These are phyloP conservation scores for Metschnikowia gruessii DNA, from an alignment of 805 yeast species.

Conservation along the genomic window DNA sequence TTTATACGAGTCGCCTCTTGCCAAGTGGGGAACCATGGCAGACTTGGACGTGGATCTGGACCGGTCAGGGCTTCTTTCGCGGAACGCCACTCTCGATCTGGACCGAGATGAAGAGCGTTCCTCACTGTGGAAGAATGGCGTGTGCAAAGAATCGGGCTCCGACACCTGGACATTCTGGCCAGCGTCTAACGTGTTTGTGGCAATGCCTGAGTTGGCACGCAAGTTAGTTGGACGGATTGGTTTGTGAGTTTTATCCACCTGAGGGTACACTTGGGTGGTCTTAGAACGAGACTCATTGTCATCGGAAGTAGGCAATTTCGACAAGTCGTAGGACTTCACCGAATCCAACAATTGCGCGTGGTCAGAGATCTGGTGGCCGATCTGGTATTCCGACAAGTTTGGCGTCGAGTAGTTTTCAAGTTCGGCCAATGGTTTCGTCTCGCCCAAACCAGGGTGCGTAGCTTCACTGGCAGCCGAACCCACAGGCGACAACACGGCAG, in stretches of 20 bases:
- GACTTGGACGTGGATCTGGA: constrained; percentile 27
- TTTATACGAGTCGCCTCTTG: constrained; percentile 76
- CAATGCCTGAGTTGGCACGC: constrained; percentile 13
- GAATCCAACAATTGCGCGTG: constrained; percentile 36
- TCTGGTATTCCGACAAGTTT: constrained; percentile 44
- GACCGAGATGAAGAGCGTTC: constrained; percentile 27
- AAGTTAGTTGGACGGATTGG: constrained; percentile 9
- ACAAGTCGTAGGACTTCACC: constrained; percentile 37
- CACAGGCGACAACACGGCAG: constrained; percentile 6
- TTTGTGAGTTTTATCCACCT: constrained; percentile 7
- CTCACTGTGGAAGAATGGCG: constrained; percentile 20
- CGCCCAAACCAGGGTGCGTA: neutral
- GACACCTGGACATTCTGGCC: constrained; percentile 15
- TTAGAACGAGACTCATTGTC: constrained; percentile 19
- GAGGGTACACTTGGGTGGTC: constrained; percentile 11
- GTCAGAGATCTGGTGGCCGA: constrained; percentile 37
- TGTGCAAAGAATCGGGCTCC: constrained; percentile 20
- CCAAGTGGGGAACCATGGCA: constrained; percentile 45
- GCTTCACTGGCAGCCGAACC: neutral
- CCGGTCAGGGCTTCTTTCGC: constrained; percentile 16
- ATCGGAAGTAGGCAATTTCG: constrained; percentile 19
- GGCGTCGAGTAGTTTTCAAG: constrained; percentile 38
- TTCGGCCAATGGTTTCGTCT: neutral
- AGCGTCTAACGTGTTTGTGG: constrained; percentile 7
- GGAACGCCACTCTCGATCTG: constrained; percentile 24